phyloP scores from a whole-genome alignment of 2,329 filamentous ascomycete species.

The Paraphaeosphaeria minitans region DNA sequence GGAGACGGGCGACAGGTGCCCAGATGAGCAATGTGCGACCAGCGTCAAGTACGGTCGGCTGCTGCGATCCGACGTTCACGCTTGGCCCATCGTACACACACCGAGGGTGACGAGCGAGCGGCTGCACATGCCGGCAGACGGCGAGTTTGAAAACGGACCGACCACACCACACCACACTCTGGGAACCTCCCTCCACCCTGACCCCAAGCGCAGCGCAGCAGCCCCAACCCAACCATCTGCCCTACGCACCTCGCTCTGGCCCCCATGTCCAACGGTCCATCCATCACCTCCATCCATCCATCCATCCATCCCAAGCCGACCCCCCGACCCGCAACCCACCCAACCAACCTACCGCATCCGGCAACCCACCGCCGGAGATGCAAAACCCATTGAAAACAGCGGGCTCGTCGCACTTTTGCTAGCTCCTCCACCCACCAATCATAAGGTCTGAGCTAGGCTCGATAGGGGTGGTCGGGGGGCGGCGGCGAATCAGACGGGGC shows the following conservation, averaged over 20 bases:
- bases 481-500: constrained; percentile 3
- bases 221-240: neutral
- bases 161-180: neutral
- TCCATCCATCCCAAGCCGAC: too few species aligned
- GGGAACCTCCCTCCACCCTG: neutral
- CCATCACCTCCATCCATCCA: too few species aligned
- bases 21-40: neutral
- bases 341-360: constrained; percentile 1
- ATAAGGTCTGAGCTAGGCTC: neutral
- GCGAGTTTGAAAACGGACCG: neutral
- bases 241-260: neutral
- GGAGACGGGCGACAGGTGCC: neutral
- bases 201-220: neutral
- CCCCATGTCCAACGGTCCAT: too few species aligned
- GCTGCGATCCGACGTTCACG: neutral
- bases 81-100: neutral
- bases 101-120: too few species aligned
- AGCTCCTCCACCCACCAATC: neutral
- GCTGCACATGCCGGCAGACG: neutral
- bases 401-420: constrained; percentile 7
- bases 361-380: constrained; percentile 3
- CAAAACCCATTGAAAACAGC: constrained; percentile 1
- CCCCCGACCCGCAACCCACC: neutral
- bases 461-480: neutral
- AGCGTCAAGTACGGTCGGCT: neutral